These are phyloP conservation scores for Lithohypha guttulata DNA, from an alignment of 2,329 filamentous ascomycete genomes.

Conservation along the genomic window DNA sequence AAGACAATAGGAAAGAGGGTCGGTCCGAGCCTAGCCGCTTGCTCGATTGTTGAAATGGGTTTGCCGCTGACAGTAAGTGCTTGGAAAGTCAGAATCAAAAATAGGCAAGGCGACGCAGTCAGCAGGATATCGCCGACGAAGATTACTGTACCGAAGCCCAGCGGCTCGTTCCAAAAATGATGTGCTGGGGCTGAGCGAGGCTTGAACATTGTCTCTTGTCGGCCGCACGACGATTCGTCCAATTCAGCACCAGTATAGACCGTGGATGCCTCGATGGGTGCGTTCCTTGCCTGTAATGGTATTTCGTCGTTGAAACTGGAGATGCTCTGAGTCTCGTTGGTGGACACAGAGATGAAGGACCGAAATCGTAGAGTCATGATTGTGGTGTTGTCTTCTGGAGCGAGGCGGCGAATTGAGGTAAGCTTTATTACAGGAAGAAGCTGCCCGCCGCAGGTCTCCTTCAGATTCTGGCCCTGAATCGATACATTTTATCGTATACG, in stretches of 20 bases:
- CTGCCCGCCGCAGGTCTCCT: too few relatives aligned
- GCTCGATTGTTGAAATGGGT: constrained; percentile 2
- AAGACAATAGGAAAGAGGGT: constrained; percentile 20
- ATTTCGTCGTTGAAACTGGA: constrained; percentile 1
- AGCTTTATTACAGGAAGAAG: too few relatives aligned
- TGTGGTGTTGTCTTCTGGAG: too few relatives aligned
- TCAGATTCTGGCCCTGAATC: too few relatives aligned
- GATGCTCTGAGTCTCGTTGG: constrained; percentile 2
- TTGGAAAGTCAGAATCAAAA: constrained; percentile 8
- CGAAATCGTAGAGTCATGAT: too few relatives aligned
- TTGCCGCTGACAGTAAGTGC: constrained; percentile 7
- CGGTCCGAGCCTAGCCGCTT: constrained; percentile 8
- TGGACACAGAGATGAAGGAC: not conserved
- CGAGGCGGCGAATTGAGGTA: too few relatives aligned
- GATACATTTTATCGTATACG: too few relatives aligned
- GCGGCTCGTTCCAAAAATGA: constrained; percentile 9
- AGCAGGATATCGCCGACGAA: constrained; percentile 9
- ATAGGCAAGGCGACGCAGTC: constrained; percentile 3
- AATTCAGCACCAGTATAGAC: not conserved
- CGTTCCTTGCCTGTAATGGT: not conserved
- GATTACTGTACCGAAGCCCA: constrained; percentile 5
- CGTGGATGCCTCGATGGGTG: not conserved
- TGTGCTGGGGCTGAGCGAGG: not conserved
- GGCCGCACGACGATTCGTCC: not conserved
- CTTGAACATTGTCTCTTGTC: not conserved